These are phyloP conservation scores for Pichia kluyveri DNA, from an alignment of 805 yeast genomes.

Conservation along the genomic window DNA sequence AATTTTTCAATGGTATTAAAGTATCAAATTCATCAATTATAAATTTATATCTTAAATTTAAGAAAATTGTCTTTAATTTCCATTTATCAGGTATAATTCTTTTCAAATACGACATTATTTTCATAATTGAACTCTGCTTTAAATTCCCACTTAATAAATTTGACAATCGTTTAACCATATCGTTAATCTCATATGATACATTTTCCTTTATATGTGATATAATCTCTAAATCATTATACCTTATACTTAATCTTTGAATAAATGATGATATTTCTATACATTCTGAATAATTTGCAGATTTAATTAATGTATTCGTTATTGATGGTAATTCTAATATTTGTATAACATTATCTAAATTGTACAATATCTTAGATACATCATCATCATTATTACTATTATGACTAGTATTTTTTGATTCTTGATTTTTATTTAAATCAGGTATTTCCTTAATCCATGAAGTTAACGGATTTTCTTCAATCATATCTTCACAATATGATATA, in stretches of 20 bases:
- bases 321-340: conserved; percentile 82
- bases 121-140: conserved; percentile 70
- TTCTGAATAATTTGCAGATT: conserved; percentile 80
- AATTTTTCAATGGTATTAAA: conserved; percentile 45
- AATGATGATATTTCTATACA: conserved; percentile 78
- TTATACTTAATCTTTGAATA: conserved; percentile 54
- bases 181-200: conserved; percentile 45
- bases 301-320: conserved; percentile 71
- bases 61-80: conserved; percentile 44
- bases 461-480: neutral
- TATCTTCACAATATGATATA: neutral
- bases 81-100: conserved; percentile 13
- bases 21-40: conserved; percentile 53
- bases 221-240: conserved; percentile 55
- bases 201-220: conserved; percentile 41
- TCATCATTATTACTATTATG: neutral
- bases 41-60: conserved; percentile 62
- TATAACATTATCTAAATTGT: conserved; percentile 60
- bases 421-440: neutral
- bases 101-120: conserved; percentile 58
- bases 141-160: conserved; percentile 64
- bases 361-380: conserved; percentile 31
- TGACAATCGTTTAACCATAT: conserved; percentile 62
- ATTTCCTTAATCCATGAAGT: neutral
- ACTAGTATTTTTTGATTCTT: neutral